Evolutionary conservation across 2,329 filamentous ascomycete species (phyloP).

Genomic region (Ophiocordyceps polyrhachis-furcata): DNA sequence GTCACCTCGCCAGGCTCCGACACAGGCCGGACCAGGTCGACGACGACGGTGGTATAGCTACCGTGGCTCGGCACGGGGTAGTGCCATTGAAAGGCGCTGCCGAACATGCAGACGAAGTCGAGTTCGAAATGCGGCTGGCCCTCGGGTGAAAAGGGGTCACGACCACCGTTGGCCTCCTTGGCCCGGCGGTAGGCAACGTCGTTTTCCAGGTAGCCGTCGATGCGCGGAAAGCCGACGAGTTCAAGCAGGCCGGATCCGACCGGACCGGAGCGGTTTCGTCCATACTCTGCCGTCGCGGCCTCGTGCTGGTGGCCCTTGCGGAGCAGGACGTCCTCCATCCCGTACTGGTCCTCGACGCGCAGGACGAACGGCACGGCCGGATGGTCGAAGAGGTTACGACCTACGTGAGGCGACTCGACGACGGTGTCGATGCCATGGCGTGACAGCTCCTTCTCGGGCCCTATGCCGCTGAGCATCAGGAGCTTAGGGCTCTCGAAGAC

Average conservation of each 20-base stretch:
- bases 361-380: conserved; percentile 33
- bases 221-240: conserved; percentile 36
- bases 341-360: conserved; percentile 21
- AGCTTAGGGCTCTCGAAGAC: conserved; percentile 47
- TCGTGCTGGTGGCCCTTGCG: conserved; percentile 16
- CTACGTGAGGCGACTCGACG: conserved; percentile 40
- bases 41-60: conserved; percentile 36
- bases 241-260: conserved; percentile 23
- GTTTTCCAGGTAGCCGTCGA: conserved; percentile 33
- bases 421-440: conserved; percentile 33
- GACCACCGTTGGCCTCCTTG: conserved; percentile 21
- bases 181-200: conserved; percentile 24
- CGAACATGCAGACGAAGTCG: conserved; percentile 42
- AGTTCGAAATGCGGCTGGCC: conserved; percentile 43
- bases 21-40: conserved; percentile 23
- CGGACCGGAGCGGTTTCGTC: conserved; percentile 18
- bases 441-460: conserved; percentile 31
- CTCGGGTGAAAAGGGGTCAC: conserved; percentile 34
- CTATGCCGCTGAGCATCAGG: conserved; percentile 46
- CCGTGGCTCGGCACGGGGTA: conserved; percentile 21
- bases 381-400: conserved; percentile 45
- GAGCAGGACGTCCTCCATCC: conserved; percentile 21
- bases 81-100: conserved; percentile 28
- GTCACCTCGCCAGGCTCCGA: conserved; percentile 30
- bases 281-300: conserved; percentile 17